Evolutionary conservation across 495 filamentous ascomycete species (phyloP).

Genomic region (Penicillium subrubescens): DNA sequence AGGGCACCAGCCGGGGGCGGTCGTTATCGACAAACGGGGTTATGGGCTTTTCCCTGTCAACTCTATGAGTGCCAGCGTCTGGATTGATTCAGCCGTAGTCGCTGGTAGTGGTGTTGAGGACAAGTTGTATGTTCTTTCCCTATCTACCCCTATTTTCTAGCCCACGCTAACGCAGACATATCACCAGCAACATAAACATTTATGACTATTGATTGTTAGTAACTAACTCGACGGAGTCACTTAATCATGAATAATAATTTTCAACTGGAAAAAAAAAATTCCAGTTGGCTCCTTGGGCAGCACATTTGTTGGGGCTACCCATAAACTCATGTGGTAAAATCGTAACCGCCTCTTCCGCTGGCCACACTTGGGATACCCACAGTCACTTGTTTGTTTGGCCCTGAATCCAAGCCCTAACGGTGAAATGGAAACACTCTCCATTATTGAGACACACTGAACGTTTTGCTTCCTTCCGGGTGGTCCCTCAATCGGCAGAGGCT

Average conservation of each 20-base stretch:
- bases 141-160: background rate
- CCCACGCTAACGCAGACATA: background rate
- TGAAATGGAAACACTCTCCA: background rate
- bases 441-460: background rate
- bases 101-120: slow-evolving; percentile 49
- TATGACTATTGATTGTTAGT: slow-evolving; percentile 12
- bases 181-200: slow-evolving; percentile 19
- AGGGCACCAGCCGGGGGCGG: slow-evolving; percentile 43
- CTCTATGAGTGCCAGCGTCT: slow-evolving; percentile 58
- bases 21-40: slow-evolving; percentile 57
- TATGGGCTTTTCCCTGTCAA: slow-evolving; percentile 57
- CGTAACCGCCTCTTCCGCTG: background rate
- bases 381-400: background rate
- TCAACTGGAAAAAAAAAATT: background rate
- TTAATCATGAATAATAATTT: background rate
- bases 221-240: background rate
- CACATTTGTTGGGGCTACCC: background rate
- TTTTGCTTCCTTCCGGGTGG: background rate
- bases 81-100: slow-evolving; percentile 59
- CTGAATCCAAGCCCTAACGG: background rate
- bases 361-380: background rate
- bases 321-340: background rate
- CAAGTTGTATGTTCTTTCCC: slow-evolving; percentile 33
- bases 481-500: slow-evolving; percentile 3
- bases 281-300: background rate